These are phyloP conservation scores for Helenozyma baotianmanensis DNA, from an alignment of 805 yeast species.

Conservation along the genomic window DNA sequence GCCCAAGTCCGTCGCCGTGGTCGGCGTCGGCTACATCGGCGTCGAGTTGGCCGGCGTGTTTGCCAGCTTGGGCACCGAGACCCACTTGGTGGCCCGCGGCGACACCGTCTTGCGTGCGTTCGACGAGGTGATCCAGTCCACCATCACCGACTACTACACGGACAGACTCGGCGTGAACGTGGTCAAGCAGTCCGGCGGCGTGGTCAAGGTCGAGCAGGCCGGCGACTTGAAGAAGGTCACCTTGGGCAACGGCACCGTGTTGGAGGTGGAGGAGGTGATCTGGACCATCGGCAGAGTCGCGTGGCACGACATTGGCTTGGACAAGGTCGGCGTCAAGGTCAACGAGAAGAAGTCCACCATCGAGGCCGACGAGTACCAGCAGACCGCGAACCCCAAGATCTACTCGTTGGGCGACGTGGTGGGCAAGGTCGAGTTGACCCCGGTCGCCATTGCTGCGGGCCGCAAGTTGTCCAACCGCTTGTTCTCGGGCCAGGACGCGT, in stretches of 20 bases:
- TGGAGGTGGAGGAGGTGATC: conserved; percentile 69
- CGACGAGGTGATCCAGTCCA: conserved; percentile 73
- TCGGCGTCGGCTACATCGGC: conserved; percentile 98
- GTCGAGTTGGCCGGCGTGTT: conserved; percentile 94
- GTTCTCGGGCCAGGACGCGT: conserved; percentile 70
- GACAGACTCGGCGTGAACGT: conserved; percentile 74
- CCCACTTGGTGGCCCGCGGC: conserved; percentile 86
- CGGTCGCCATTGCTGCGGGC: conserved; percentile 98
- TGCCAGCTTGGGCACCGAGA: conserved; percentile 79
- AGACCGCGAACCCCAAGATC: conserved; percentile 64
- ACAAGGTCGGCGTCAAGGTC: conserved; percentile 65
- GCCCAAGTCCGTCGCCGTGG: conserved; percentile 89
- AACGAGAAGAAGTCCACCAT: conserved; percentile 58
- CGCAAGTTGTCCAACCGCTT: conserved; percentile 87
- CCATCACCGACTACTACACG: conserved; percentile 75
- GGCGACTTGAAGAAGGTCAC: conserved; percentile 34
- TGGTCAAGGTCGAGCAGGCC: conserved; percentile 31
- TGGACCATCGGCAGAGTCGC: conserved; percentile 96
- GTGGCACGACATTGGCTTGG: conserved; percentile 67
- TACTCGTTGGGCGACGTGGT: conserved; percentile 92
- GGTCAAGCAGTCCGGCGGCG: conserved; percentile 57
- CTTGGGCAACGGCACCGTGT: conserved; percentile 32
- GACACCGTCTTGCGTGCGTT: conserved; percentile 86
- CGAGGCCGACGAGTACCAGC: conserved; percentile 80
- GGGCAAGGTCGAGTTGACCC: conserved; percentile 91